phyloP scores from a whole-genome alignment of 2,329 filamentous ascomycete genomes.

The Septoria petroselini region DNA sequence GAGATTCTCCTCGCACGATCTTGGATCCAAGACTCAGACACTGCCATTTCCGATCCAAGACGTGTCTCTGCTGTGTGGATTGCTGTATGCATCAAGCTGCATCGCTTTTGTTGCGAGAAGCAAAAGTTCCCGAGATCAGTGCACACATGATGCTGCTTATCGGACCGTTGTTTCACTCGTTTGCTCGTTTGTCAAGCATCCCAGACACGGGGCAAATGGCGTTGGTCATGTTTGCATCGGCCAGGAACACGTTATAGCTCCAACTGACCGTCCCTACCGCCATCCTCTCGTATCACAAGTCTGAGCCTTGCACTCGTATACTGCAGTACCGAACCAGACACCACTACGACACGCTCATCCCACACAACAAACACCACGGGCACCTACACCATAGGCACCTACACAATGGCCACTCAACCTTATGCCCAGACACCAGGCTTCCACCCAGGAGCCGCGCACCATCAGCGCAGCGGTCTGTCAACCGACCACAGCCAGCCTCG shows the following conservation, averaged over 20 bases:
- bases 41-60: no score
- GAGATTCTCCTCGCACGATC: no score
- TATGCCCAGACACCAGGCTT: conserved; percentile 13
- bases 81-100: no score
- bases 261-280: background rate
- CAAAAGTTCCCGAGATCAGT: no score
- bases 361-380: no score
- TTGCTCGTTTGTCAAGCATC: background rate
- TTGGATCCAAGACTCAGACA: no score
- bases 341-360: no score
- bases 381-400: background rate
- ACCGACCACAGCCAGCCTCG: conserved; percentile 18
- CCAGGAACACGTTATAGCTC: background rate
- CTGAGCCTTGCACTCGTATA: background rate
- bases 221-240: background rate
- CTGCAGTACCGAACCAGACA: background rate
- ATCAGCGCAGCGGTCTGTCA: conserved; percentile 7
- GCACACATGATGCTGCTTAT: no score
- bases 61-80: no score
- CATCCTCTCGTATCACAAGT: conserved; percentile 7
- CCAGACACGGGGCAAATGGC: conserved; percentile 1
- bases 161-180: background rate
- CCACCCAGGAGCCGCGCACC: conserved; percentile 10
- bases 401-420: conserved; percentile 7
- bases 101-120: no score